Base-by-base conservation (phyloP, 805 yeast species). In the Teunomyces gatunensis region DNA sequence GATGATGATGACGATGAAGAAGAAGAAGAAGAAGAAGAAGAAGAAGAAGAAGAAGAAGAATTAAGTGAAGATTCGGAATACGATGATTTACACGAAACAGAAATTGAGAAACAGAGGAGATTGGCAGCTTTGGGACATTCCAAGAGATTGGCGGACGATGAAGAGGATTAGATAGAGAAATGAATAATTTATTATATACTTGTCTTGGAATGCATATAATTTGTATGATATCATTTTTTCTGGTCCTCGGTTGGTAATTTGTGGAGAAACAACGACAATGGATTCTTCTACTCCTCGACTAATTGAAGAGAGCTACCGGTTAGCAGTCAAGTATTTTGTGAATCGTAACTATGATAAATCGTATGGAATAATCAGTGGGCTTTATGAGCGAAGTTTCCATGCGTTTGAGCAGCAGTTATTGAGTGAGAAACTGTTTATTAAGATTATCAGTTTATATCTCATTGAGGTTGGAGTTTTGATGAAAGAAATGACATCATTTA, bases 91-190 rank as follows among this genome's bases (percentile, higher is more conserved):
- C 66, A 64, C 3, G 91, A 85, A 60, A 84, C 89, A 0, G 84
- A 74, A n/a, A 80, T 82, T 20, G 91, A 86, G 61, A 75, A 79
- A 47, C 70, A 72, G 34, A 77, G 91, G 56, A 74, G 91, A 49
- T 63, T 86, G 47, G 78, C 79, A 4, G 85, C 85, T 0, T 64
- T 80, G 50, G 84, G 85, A 2, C 57, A 66, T 6, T 71, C 68
- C 3, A 64, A 69, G 25, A 69, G 78, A 49, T 61, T 68, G 43
- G 69, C 67, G 12, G 75, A 72, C 43, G 81, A 79, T 55, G 84
- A 80, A 47, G 84, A 80, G 54, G 78, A 71, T 20, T 65, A 56
- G 46, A 20, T 28, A 35, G 35, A 28, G 25, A 23, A 21, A 25
- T 25, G 32, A 25, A 10, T 32, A 13, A 32, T 13, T 25, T 25